Evolutionary conservation across 1,284 basidiomycete genomes (phyloP).

Genomic region (Rhizoctonia solani): DNA sequence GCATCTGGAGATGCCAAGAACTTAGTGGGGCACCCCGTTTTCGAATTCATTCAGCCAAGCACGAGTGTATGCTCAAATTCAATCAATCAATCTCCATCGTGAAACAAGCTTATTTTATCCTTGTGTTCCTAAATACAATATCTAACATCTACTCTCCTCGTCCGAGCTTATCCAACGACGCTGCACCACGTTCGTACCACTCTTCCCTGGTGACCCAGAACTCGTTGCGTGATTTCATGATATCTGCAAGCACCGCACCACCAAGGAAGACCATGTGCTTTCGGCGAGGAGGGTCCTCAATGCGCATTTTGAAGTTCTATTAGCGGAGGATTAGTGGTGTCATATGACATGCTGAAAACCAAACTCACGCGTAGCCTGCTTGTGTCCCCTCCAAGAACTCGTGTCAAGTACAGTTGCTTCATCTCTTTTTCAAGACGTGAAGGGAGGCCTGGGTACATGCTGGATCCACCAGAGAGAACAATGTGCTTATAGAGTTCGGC

Average conservation of each 20-base stretch:
- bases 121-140: conserved; percentile 4
- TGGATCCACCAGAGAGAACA: conserved; percentile 95
- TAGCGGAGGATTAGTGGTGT: neutral
- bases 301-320: conserved; percentile 98
- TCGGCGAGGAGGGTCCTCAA: conserved; percentile 96
- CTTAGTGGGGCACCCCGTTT: no score
- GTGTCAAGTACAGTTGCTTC: conserved; percentile 96
- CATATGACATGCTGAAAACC: conserved; percentile 1
- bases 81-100: no score
- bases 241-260: conserved; percentile 93
- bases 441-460: conserved; percentile 98
- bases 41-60: no score
- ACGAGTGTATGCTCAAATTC: neutral
- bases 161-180: conserved; percentile 82
- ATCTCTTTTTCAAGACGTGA: conserved; percentile 98
- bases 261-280: conserved; percentile 99
- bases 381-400: conserved; percentile 85
- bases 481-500: conserved; percentile 97
- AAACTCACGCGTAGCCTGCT: conserved; percentile 79
- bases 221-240: conserved; percentile 93
- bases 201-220: conserved; percentile 95
- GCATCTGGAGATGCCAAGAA: conserved; percentile 12
- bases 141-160: conserved; percentile 56
- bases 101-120: neutral
- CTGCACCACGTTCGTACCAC: conserved; percentile 88